Evolutionary conservation across 1,139 yeast genomes (phyloP).

Genomic region (Debaryomyces sp.): DNA sequence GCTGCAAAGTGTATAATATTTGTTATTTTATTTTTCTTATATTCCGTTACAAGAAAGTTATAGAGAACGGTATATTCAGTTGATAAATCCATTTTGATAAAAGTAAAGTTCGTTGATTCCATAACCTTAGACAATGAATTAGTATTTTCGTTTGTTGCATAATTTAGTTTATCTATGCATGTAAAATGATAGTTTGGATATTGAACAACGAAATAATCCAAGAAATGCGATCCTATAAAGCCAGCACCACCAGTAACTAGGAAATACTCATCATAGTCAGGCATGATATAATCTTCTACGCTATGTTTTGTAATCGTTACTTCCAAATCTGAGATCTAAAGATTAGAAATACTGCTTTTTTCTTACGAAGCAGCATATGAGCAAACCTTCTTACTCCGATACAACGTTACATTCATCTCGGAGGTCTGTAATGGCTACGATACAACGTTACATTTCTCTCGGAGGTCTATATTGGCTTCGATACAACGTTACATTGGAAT

Average conservation of each 20-base stretch:
- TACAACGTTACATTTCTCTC: conserved; percentile 7
- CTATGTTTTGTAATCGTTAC: neutral
- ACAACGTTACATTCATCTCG: conserved; percentile 9
- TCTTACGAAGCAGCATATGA: neutral
- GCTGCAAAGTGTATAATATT: conserved; percentile 59
- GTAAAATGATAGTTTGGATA: conserved; percentile 44
- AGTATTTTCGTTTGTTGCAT: conserved; percentile 26
- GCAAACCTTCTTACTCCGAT: neutral
- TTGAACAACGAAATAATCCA: conserved; percentile 37
- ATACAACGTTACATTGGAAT: neutral
- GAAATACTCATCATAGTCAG: conserved; percentile 24
- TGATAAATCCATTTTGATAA: conserved; percentile 42
- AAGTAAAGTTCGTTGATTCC: conserved; percentile 23
- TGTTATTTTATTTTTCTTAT: conserved; percentile 23
- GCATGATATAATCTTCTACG: neutral
- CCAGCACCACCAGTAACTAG: conserved; percentile 65
- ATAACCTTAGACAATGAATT: conserved; percentile 26
- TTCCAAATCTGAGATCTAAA: neutral
- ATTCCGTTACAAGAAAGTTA: conserved; percentile 15
- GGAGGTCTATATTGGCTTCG: neutral
- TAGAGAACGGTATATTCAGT: conserved; percentile 22
- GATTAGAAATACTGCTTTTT: neutral
- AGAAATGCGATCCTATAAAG: conserved; percentile 56
- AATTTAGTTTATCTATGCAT: conserved; percentile 52
- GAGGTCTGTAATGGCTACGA: neutral